These are phyloP conservation scores for Nicotiana obtusifolia DNA, from an alignment of 257 asterid species.

Conservation along the genomic window DNA sequence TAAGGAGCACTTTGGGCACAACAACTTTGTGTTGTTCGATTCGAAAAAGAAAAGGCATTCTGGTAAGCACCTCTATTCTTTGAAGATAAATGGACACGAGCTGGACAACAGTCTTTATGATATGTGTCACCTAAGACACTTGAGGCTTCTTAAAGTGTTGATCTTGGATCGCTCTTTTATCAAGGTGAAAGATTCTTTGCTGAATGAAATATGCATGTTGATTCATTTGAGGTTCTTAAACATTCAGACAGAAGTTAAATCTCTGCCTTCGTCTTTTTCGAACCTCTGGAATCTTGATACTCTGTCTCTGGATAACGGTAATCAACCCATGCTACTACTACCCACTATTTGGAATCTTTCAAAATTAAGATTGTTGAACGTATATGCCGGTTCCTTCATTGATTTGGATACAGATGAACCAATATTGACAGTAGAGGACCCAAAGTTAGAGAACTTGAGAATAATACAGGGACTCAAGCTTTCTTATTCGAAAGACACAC, in stretches of 20 bases:
- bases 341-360: not conserved
- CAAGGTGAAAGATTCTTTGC: not conserved
- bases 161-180: not conserved
- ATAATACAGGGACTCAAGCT: rapidly evolving
- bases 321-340: not conserved
- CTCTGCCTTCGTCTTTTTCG: not conserved
- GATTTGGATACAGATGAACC: not conserved
- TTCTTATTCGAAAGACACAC: not conserved
- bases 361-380: not conserved
- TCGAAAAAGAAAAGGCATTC: not conserved
- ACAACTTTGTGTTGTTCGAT: not conserved
- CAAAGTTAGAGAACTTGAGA: not conserved
- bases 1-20: not conserved
- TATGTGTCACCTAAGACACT: not conserved
- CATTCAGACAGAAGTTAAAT: not conserved
- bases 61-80: constrained; percentile 9
- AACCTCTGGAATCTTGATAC: not conserved
- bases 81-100: not conserved
- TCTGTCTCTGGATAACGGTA: rapidly evolving
- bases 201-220: not conserved
- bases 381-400: not conserved
- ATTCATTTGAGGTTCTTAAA: not conserved
- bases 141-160: constrained; percentile 19
- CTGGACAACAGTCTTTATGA: not conserved
- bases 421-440: not conserved